A percentile compares a stretch with the other conserved stretches of the same genome.
Conservation (phyloP, 2,329 filamentous ascomycete species). For the Ophiostoma novo-ulmi region DNA sequence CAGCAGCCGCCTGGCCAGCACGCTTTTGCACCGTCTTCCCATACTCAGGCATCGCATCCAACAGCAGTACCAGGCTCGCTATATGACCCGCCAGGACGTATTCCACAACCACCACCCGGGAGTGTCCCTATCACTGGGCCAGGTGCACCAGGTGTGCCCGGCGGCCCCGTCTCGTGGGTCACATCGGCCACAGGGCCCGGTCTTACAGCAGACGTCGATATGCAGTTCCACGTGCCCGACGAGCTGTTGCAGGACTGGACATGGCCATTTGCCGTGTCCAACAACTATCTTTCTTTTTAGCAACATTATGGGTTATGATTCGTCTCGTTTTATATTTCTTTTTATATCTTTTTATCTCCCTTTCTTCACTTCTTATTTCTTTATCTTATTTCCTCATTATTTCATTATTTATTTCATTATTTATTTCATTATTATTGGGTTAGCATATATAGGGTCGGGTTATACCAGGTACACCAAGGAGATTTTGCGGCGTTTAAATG, state of each 20-base stretch:
- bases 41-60: background rate
- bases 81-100: background rate
- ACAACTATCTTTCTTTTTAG: conserved; percentile 24
- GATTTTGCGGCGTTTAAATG: background rate
- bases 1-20: background rate
- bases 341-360: background rate
- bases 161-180: conserved; percentile 1
- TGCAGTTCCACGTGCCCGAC: conserved; percentile 20
- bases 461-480: conserved; percentile 13
- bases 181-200: background rate
- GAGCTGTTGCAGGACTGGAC: conserved; percentile 26
- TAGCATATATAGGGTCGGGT: background rate
- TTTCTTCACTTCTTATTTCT: background rate
- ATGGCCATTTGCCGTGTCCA: conserved; percentile 27
- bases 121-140: background rate
- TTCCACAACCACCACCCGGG: background rate
- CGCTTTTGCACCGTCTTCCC: background rate
- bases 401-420: background rate
- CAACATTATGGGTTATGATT: background rate
- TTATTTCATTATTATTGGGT: background rate
- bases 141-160: background rate
- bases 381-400: no score
- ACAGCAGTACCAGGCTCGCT: background rate
- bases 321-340: background rate
- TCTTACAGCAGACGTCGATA: conserved; percentile 17